A percentile compares a stretch with the other conserved stretches of the same genome.
Evolutionary conservation across 306 rosid genomes (phyloP).

Genomic region (Cyclanthera cordifolia): DNA sequence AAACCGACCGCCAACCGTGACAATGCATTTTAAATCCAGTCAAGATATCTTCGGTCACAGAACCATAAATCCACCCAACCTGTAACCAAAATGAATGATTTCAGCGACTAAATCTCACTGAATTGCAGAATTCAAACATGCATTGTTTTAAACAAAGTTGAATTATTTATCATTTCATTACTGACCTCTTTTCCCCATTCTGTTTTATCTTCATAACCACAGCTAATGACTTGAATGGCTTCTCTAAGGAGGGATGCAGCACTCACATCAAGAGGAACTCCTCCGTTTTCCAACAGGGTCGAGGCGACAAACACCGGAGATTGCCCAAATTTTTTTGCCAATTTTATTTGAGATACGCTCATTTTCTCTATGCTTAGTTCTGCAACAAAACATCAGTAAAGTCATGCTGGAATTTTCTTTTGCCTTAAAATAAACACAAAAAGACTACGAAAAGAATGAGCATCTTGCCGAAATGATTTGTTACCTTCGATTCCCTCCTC

Average conservation of each 20-base stretch:
- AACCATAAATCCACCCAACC: conserved; percentile 99
- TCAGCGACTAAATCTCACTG: not conserved
- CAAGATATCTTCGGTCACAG: conserved; percentile 95
- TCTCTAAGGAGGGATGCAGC: conserved; percentile 81
- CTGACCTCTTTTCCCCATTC: conserved; percentile 98
- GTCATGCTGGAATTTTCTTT: not conserved
- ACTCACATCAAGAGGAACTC: conserved; percentile 47
- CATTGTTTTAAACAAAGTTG: not conserved
- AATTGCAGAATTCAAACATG: not conserved
- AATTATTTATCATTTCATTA: not conserved
- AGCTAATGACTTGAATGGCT: conserved; percentile 91
- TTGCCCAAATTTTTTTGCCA: conserved; percentile 90
- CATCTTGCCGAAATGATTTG: conserved; percentile 4
- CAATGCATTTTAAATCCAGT: conserved; percentile 99
- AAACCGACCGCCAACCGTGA: conserved; percentile 98
- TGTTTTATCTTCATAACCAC: conserved; percentile 95
- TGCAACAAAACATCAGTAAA: conserved; percentile 26
- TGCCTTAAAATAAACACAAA: not conserved
- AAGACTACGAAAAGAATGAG: not conserved
- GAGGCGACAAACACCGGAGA: conserved; percentile 81
- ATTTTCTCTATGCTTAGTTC: conserved; percentile 33
- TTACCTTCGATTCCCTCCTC: conserved; percentile 73
- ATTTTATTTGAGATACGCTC: conserved; percentile 43
- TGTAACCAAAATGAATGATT: conserved; percentile 17
- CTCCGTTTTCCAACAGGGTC: conserved; percentile 69